Base-by-base conservation (phyloP, 108 stramenopile genomes). In the Chaetoceros muelleri region DNA sequence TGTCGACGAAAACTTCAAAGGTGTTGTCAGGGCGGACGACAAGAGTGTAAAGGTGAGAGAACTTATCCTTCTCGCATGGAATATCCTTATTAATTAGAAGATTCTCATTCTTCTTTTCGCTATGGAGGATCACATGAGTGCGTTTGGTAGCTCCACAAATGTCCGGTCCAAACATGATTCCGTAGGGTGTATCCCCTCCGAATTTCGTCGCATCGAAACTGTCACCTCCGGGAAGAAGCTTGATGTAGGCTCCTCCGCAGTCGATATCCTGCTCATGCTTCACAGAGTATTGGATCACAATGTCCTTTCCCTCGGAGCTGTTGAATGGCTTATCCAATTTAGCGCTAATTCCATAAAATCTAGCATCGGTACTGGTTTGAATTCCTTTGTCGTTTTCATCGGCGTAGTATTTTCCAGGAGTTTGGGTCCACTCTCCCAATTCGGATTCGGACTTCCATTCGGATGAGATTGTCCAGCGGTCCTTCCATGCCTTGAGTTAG, bases 191-290 rank as follows among this genome's bases (percentile, higher is more conserved):
- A 47, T 99, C 97, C 1, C 99, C 99, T 25, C 96, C 96, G 77
- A 99, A 99, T 23, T 70, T 80, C 52, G 60, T 74, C 20, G 86
- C 45, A 52, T 90, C 81, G 58, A 94, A 88, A 7, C 71, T 71
- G 28, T 71, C 58, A 19, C 83, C 87, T 21, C 84, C 84, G 19
- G 85, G 80, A n/a, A 94, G 61, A 48, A 96, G 81, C 73, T 99
- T 99, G 78, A 99, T 91, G 93, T 99, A 99, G 29, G 96, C 97
- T 57, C 99, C 99, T 26, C 97, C 99, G 68, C 99, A 99, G 63
- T 96, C 93, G 53, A 97, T 67, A 46, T 90, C 82, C 71, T 97
- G 93, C 73, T 99, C 99, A 65, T 97, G 95, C 80, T 96, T 96
- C 22, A 98, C 95, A 28, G 85, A 70, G 69, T 94, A 96, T 72